These are phyloP conservation scores for Brassica cretica DNA, from an alignment of 345 rosid genomes.

Conservation along the genomic window DNA sequence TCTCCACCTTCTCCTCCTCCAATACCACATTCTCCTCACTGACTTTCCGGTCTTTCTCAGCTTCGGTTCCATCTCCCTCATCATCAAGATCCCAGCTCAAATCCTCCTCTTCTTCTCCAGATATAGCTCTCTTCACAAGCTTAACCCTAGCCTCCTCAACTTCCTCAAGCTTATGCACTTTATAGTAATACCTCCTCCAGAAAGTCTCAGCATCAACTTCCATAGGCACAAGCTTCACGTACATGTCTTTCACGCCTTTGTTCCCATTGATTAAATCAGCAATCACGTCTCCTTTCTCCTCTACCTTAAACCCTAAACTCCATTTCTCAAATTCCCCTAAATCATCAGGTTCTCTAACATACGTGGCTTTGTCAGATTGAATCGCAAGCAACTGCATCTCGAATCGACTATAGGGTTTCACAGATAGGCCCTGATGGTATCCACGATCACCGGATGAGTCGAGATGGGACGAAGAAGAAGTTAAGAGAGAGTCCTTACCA, in stretches of 20 bases:
- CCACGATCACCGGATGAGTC: slow-evolving; percentile 24
- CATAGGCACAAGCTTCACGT: slow-evolving; percentile 44
- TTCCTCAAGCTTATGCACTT: slow-evolving; percentile 51
- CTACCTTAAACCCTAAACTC: slow-evolving; percentile 55
- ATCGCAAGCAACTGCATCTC: slow-evolving; percentile 60
- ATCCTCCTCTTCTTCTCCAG: slow-evolving; percentile 66
- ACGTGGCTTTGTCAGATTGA: slow-evolving; percentile 53
- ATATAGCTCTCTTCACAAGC: slow-evolving; percentile 63
- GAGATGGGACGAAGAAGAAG: slow-evolving; percentile 35
- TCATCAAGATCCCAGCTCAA: slow-evolving; percentile 83
- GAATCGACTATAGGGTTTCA: slow-evolving; percentile 63
- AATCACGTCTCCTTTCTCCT: slow-evolving; percentile 49
- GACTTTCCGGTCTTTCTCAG: neutral
- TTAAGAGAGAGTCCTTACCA: slow-evolving; percentile 52
- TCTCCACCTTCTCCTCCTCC: slow-evolving; percentile 36
- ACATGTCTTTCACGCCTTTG: slow-evolving; percentile 45
- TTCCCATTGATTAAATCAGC: slow-evolving; percentile 42
- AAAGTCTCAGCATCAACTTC: slow-evolving; percentile 53
- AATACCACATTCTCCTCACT: neutral
- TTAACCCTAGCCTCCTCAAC: slow-evolving; percentile 67
- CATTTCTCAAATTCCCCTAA: slow-evolving; percentile 50
- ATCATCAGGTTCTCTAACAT: slow-evolving; percentile 60
- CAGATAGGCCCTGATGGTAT: slow-evolving; percentile 17
- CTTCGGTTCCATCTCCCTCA: slow-evolving; percentile 32
- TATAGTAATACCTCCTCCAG: slow-evolving; percentile 68